Conservation (phyloP, 169 alveolate genomes). For the Cryptosporidium andersoni region DNA sequence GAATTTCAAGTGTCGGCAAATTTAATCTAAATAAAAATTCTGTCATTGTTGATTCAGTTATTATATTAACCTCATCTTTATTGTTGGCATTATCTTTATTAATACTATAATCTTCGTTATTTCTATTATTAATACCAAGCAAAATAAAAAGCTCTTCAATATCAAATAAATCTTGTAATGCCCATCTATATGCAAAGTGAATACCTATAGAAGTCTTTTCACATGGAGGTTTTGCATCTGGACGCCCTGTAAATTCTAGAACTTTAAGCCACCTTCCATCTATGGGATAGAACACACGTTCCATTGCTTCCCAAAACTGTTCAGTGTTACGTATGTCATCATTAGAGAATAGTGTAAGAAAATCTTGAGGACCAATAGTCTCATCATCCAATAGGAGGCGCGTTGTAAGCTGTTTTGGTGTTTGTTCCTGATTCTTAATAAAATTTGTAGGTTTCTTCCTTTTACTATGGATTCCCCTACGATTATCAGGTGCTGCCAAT, state of each 20-base stretch:
- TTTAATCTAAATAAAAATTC: conserved; percentile 31
- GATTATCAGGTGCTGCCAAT: conserved; percentile 19
- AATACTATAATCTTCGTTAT: background rate
- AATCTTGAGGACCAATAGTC: conserved; percentile 65
- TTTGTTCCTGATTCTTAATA: conserved; percentile 63
- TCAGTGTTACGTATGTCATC: conserved; percentile 65
- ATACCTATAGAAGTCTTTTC: conserved; percentile 48
- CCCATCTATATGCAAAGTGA: conserved; percentile 68
- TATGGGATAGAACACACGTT: conserved; percentile 68
- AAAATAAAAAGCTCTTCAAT: conserved; percentile 34
- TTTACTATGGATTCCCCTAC: conserved; percentile 54
- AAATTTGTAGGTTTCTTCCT: conserved; percentile 59
- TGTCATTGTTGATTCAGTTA: conserved; percentile 1
- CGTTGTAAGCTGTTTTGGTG: conserved; percentile 69
- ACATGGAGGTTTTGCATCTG: conserved; percentile 9
- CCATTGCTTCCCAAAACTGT: conserved; percentile 65
- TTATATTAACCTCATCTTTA: background rate
- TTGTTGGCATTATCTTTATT: background rate
- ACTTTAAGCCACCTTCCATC: conserved; percentile 56
- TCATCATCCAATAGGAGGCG: conserved; percentile 72
- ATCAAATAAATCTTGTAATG: conserved; percentile 59
- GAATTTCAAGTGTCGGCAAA: conserved; percentile 44
- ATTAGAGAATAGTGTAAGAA: conserved; percentile 62
- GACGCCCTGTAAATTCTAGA: conserved; percentile 62
- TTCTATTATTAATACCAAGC: conserved; percentile 24